These are phyloP conservation scores for Zangia roseola DNA, from an alignment of 768 basidiomycete genomes.

Conservation along the genomic window DNA sequence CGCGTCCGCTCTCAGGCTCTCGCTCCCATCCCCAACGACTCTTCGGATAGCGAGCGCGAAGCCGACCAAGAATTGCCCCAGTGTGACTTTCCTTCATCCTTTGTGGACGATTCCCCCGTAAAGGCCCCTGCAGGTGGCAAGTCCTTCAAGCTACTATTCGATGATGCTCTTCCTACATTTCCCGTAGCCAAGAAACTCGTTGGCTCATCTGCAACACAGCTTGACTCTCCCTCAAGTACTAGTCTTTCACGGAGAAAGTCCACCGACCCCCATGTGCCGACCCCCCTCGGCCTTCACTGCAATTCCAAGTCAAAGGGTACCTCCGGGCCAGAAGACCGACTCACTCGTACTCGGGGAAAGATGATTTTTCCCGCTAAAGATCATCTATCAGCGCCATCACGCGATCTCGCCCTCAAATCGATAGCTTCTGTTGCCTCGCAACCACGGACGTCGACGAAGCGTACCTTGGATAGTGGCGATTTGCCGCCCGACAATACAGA, in stretches of 20 bases:
- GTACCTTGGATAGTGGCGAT: slow-evolving; percentile 38
- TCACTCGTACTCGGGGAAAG: slow-evolving; percentile 4
- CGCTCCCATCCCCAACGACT: slow-evolving; percentile 37
- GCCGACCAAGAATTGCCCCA: slow-evolving; percentile 32
- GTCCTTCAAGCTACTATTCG: slow-evolving; percentile 67
- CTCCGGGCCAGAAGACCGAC: background rate
- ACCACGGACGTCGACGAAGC: slow-evolving; percentile 41
- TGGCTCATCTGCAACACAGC: background rate
- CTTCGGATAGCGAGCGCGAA: slow-evolving; percentile 37
- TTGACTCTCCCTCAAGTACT: background rate
- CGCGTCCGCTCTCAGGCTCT: slow-evolving; percentile 46
- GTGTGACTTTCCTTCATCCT: slow-evolving; percentile 39
- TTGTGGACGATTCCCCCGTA: slow-evolving; percentile 70
- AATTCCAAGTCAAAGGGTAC: slow-evolving; percentile 3
- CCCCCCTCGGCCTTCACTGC: background rate
- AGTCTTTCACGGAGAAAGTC: background rate
- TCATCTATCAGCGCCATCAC: background rate
- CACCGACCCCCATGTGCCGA: background rate
- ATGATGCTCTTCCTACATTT: slow-evolving; percentile 41
- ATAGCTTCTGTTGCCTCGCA: slow-evolving; percentile 4
- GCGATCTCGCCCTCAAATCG: slow-evolving; percentile 1
- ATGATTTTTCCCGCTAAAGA: slow-evolving; percentile 15
- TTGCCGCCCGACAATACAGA: slow-evolving; percentile 7
- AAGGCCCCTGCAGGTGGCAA: slow-evolving; percentile 58
- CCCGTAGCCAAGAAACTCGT: slow-evolving; percentile 15